phyloP scores from a whole-genome alignment of 257 asterid species.

The Nicotiana sylvestris region DNA sequence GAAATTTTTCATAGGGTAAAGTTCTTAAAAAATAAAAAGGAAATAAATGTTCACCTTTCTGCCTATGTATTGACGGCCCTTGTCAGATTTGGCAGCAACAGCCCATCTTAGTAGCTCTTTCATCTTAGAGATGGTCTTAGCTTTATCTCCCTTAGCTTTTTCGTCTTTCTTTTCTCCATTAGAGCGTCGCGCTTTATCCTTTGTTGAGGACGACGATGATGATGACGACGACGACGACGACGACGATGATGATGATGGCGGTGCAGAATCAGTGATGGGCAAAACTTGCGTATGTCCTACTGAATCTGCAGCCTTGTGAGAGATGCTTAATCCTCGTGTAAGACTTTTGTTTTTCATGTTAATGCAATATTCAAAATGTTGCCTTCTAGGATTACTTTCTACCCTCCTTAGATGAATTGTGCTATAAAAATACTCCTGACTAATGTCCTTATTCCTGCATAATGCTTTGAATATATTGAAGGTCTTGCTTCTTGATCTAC shows the following conservation, averaged over 20 bases:
- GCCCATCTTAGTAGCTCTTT: conserved; percentile 77
- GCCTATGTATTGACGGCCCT: conserved; percentile 44
- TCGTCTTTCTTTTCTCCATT: conserved; percentile 36
- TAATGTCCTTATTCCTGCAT: conserved; percentile 32
- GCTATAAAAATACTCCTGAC: conserved; percentile 42
- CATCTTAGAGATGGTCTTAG: conserved; percentile 52
- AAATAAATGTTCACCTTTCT: conserved; percentile 43
- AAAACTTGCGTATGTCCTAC: conserved; percentile 33
- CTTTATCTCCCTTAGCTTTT: conserved; percentile 17
- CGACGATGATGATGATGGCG: not conserved
- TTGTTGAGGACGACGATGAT: conserved; percentile 9
- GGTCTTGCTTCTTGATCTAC: conserved; percentile 27
- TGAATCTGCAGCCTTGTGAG: conserved; percentile 28
- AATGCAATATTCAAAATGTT: conserved; percentile 25
- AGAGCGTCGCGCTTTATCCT: not conserved
- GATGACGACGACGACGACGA: not conserved
- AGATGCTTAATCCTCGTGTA: conserved; percentile 28
- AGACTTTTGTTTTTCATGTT: conserved; percentile 50
- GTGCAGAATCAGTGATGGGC: conserved; percentile 31
- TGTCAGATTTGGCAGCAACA: conserved; percentile 54
- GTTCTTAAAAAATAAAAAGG: not conserved
- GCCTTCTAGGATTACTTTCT: conserved; percentile 23
- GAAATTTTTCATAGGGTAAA: not conserved
- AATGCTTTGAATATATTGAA: conserved; percentile 23
- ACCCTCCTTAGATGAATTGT: conserved; percentile 37